phyloP scores from a whole-genome alignment of 106 monocot species.

The Cymbidium sinense region DNA sequence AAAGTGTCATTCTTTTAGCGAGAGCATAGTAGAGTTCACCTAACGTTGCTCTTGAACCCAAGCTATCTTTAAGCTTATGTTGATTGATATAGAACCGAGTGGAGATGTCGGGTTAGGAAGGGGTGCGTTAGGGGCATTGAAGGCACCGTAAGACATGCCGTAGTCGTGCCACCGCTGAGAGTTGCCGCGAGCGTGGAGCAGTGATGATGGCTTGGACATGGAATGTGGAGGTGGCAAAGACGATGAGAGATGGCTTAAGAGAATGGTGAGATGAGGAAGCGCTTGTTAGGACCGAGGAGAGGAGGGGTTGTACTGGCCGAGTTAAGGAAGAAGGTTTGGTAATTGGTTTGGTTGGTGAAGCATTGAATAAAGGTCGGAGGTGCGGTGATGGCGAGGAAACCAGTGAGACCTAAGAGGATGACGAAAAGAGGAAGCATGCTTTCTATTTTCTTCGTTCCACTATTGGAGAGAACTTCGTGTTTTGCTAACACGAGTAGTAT shows the following conservation, averaged over 20 bases:
- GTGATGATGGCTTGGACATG: slow-evolving; percentile 30
- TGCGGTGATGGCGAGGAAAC: not conserved
- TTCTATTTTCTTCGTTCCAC: no score
- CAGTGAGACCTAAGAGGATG: not conserved
- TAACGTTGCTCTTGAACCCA: slow-evolving; percentile 53
- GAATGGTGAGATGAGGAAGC: slow-evolving; percentile 22
- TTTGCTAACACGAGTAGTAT: no score
- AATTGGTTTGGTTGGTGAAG: slow-evolving; percentile 3
- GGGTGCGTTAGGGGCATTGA: not conserved
- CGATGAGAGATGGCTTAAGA: slow-evolving; percentile 32
- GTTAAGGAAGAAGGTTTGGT: slow-evolving; percentile 16
- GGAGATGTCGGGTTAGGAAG: slow-evolving; percentile 25
- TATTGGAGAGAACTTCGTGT: no score
- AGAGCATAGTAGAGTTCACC: slow-evolving; percentile 47
- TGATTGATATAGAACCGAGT: slow-evolving; percentile 26
- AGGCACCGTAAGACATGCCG: slow-evolving; percentile 41
- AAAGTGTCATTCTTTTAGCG: not conserved
- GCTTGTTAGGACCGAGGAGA: slow-evolving; percentile 33
- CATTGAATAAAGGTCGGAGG: slow-evolving; percentile 14
- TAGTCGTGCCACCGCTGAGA: slow-evolving; percentile 53
- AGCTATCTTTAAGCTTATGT: slow-evolving; percentile 14
- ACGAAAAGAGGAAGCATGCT: not conserved
- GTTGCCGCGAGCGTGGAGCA: slow-evolving; percentile 22
- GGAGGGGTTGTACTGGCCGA: slow-evolving; percentile 27
- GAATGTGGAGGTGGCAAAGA: slow-evolving; percentile 17